Evolutionary conservation across 164 flowering plant genomes (phyloP), one percentile per base, ranked within the genome.

Genomic region (Dillenia turbinata): DNA sequence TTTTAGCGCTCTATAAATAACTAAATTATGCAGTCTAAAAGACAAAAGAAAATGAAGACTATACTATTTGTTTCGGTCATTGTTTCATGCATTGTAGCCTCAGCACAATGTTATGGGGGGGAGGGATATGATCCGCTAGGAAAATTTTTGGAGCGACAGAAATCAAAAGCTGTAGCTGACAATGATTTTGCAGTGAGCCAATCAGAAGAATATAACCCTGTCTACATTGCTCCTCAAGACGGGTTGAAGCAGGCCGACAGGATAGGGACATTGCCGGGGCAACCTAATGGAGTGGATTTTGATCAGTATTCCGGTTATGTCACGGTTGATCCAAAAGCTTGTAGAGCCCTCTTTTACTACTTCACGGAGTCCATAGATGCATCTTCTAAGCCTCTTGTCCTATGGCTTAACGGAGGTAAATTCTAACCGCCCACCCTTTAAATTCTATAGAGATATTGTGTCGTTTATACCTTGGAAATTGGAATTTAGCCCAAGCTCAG

Each of bases 191-290:
- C 33, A 10, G 10, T 52, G 44, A 44, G 12, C 10, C 16, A 17
- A 2, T 52, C 12, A 10, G 8, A 15, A 5, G 64, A n/a, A 58
- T 59, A 54, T 63, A 69, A 72, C 24, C 77, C 77, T 1, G 77
- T 77, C 44, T 71, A 73, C 47, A 16, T 63, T 9, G 67, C 54
- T 9, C 14, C 64, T 24, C 81, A 74, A 60, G 62, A 57, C 43
- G 73, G 75, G 7, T 46, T 67, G 61, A 77, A 63, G 67, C 67
- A 72, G 26, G 63, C 67, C 14, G 78, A 77, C 44, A 66, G 48
- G 62, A 77, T 75, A 19, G 46, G n/a, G 10, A 33, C 9, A 22
- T 66, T 78, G 77, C 81, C 78, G 2, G 79, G 78, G 54, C 54
- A 51, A 19, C 54, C 54, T 15, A 6, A 51, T 51, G 54, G 54